Conservation (phyloP, 495 filamentous ascomycete genomes). For the Acidomyces sp. region DNA sequence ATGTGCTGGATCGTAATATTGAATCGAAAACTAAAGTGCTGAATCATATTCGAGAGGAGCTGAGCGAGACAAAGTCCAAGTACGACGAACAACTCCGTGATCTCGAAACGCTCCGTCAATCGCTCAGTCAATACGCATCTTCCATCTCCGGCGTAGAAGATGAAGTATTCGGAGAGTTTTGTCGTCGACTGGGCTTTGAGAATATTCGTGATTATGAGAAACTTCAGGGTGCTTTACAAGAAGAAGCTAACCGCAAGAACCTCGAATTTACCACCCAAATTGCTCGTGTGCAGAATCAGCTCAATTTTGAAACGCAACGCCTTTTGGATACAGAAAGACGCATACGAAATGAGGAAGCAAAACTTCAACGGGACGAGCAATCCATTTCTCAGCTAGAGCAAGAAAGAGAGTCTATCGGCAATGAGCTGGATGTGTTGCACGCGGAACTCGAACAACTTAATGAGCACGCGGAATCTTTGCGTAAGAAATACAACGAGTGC, state of each 20-base stretch:
- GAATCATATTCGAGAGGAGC: constrained; percentile 52
- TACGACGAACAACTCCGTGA: constrained; percentile 55
- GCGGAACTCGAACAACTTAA: constrained; percentile 66
- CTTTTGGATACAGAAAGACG: constrained; percentile 55
- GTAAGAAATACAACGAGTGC: constrained; percentile 50
- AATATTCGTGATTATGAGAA: constrained; percentile 87
- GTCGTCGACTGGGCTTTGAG: constrained; percentile 69
- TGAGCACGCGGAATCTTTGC: constrained; percentile 54
- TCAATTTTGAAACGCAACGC: constrained; percentile 63
- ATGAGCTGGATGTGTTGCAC: constrained; percentile 54
- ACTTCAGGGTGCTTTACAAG: constrained; percentile 79
- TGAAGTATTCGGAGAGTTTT: constrained; percentile 76
- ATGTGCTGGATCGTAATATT: constrained; percentile 72
- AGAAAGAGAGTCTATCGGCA: constrained; percentile 61
- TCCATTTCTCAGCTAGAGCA: constrained; percentile 55
- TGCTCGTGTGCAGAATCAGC: constrained; percentile 61
- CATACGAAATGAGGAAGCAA: constrained; percentile 50
- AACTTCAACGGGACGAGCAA: constrained; percentile 48
- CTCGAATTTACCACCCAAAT: constrained; percentile 76
- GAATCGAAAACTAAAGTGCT: constrained; percentile 76
- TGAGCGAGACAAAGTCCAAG: constrained; percentile 64
- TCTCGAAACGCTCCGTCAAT: constrained; percentile 51
- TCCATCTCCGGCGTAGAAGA: constrained; percentile 79
- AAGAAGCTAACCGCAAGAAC: constrained; percentile 75
- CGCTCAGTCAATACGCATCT: constrained; percentile 55